A percentile compares a stretch with the other conserved stretches of the same genome.
phyloP scores from a whole-genome alignment of 306 rosid genomes.

The Corylus avellana region DNA sequence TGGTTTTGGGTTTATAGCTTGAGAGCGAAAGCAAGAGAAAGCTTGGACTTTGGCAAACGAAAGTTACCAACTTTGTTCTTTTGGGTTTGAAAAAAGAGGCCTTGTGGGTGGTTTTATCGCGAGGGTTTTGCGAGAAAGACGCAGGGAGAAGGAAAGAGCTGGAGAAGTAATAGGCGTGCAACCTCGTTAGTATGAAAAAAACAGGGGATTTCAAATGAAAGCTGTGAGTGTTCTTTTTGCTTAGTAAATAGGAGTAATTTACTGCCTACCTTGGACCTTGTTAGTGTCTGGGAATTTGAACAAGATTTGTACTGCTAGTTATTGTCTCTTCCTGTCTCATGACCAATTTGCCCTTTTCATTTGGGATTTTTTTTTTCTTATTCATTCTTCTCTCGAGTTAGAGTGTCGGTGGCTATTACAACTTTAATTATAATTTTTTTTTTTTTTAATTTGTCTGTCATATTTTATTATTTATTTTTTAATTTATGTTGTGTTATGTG shows the following conservation, averaged over 20 bases:
- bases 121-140: conserved; percentile 6
- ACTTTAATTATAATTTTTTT: too few species aligned
- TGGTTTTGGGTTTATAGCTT: background rate
- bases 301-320: background rate
- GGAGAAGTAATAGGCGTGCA: conserved; percentile 63
- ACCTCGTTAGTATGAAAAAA: conserved; percentile 76
- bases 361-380: background rate
- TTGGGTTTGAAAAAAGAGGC: conserved; percentile 6
- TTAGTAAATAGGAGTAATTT: conserved; percentile 3
- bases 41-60: background rate
- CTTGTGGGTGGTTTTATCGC: background rate
- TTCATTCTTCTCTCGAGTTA: background rate
- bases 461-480: too few species aligned
- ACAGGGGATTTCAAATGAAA: conserved; percentile 88
- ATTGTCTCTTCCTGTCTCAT: conserved; percentile 7
- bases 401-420: too few species aligned
- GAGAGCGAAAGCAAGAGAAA: conserved; percentile 8
- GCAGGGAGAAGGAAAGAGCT: conserved; percentile 20
- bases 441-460: too few species aligned
- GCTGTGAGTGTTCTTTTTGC: conserved; percentile 29
- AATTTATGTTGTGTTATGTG: too few species aligned
- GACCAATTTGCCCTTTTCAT: conserved; percentile 1
- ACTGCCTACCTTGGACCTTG: conserved; percentile 22
- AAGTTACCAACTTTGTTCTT: background rate
- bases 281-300: conserved; percentile 36